Percentiles rank a stretch among this genome's conserved stretches.
These are phyloP conservation scores for Lichtheimia ramosa DNA, from an alignment of 371 early-diverging fungal genomes.

Conservation along the genomic window DNA sequence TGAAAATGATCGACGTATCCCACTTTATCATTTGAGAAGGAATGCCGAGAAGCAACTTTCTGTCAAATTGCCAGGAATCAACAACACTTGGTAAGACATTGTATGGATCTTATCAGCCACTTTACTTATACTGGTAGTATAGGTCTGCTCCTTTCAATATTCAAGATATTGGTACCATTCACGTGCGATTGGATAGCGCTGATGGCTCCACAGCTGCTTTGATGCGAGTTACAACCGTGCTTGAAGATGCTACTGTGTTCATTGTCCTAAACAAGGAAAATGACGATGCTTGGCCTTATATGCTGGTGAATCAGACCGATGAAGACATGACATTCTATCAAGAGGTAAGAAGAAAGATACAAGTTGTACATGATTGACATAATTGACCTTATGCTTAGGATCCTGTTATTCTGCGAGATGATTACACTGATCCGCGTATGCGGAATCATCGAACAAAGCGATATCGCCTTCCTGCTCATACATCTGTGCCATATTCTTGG, in stretches of 20 bases:
- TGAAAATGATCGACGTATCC: constrained; percentile 58
- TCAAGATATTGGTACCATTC: constrained; percentile 83
- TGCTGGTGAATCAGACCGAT: constrained; percentile 84
- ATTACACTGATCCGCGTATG: constrained; percentile 20
- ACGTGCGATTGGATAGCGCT: constrained; percentile 71
- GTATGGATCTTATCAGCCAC: too few relatives aligned
- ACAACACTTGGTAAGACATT: constrained; percentile 70
- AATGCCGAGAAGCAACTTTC: constrained; percentile 67
- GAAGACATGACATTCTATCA: constrained; percentile 84
- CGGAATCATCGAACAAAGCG: constrained; percentile 30
- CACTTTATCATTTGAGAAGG: constrained; percentile 71
- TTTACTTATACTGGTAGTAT: not conserved
- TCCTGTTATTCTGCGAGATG: constrained; percentile 33
- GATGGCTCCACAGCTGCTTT: constrained; percentile 59
- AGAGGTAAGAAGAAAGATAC: constrained; percentile 36
- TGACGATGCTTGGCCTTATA: constrained; percentile 86
- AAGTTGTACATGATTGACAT: not conserved
- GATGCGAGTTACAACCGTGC: constrained; percentile 72
- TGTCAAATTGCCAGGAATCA: constrained; percentile 69
- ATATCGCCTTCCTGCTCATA: constrained; percentile 66
- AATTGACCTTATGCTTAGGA: constrained; percentile 13
- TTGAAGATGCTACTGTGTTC: constrained; percentile 91
- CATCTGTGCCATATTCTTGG: constrained; percentile 89
- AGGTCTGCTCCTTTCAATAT: constrained; percentile 90
- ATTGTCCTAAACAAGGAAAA: constrained; percentile 77